Conservation (phyloP, 129 eudicot genomes). For the Daucus carota region DNA sequence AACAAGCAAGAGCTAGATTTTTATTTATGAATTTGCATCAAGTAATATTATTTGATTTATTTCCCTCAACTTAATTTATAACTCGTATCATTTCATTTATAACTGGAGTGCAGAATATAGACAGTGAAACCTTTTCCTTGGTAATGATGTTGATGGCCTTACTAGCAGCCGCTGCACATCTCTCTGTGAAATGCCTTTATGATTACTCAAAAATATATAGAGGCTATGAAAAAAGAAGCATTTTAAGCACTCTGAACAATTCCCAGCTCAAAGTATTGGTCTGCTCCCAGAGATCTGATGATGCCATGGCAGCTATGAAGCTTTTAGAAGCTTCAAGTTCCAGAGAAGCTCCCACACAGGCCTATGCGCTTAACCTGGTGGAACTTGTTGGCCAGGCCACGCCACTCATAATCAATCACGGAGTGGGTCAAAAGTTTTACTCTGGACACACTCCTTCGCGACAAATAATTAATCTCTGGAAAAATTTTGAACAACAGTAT, state of each 20-base stretch:
- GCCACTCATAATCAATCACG: too few relatives aligned
- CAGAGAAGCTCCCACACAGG: too few relatives aligned
- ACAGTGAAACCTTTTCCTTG: neutral
- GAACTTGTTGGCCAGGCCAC: too few relatives aligned
- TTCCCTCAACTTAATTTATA: neutral
- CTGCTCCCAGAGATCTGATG: too few relatives aligned
- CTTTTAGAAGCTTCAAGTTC: too few relatives aligned
- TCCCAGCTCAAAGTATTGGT: neutral
- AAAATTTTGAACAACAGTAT: neutral
- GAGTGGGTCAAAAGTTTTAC: too few relatives aligned
- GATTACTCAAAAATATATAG: neutral
- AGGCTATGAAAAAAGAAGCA: slow-evolving; percentile 10
- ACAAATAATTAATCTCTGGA: neutral
- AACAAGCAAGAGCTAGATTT: neutral
- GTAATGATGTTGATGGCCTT: neutral
- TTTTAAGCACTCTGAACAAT: neutral
- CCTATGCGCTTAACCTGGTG: too few relatives aligned
- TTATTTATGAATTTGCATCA: neutral
- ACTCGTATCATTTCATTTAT: neutral
- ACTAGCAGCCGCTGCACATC: neutral
- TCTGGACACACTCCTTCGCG: too few relatives aligned
- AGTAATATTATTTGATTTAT: neutral
- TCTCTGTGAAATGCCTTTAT: neutral
- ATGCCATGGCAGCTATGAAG: too few relatives aligned
- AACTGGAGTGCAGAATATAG: slow-evolving; percentile 1